Base-by-base conservation (phyloP, 2,329 filamentous ascomycete species). In the Alternaria arbusti region DNA sequence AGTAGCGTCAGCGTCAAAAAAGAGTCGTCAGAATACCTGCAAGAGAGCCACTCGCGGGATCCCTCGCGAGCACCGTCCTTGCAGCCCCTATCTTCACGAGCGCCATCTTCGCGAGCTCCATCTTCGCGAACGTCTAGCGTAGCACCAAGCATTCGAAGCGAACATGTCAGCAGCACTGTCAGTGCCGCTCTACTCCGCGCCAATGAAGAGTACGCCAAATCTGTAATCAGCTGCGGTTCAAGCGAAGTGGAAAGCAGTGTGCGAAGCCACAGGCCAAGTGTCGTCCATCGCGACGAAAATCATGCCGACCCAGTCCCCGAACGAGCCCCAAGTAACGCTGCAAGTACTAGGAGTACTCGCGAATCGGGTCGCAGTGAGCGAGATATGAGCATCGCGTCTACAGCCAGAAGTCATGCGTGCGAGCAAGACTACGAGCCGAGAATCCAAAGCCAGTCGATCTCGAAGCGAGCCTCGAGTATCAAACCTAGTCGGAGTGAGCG, bases 1-100 rank as follows among this genome's bases (percentile, higher is more conserved):
- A 40, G 8, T 4, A 0, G 0, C 15, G 15, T 17, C 0, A 40
- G n/a, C 36, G 1, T 40, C 9, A 11, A 0, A 0, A 6, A 40
- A 11, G 36, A 40, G 2, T 40, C 9, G 0, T n/a, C 32, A 1
- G 15, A 0, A 36, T 10, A 36, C 36, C 5, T 17, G 9, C 36
- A 40, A 40, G 36, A 17, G n/a, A 17, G 36, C 5, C n/a, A 6
- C 15, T 11, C 36, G 0, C 8, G n/a, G 0, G 9, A 40, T 17
- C 5, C 9, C 6, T 40, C 36, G 0, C 36, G n/a, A 17, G 36
- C 36, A 0, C 1, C 36, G 1, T 40, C 36, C 2, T 11, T 1
- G 3, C 36, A 1, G 17, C 3, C 32, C 2, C 32, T 0, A 1
- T 2, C 32, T 40, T 40, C 1, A 40, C 32, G 32, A 17, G 15